Evolutionary conservation across 805 yeast genomes (phyloP).

Genomic region (Saccharomycopsis microspora): DNA sequence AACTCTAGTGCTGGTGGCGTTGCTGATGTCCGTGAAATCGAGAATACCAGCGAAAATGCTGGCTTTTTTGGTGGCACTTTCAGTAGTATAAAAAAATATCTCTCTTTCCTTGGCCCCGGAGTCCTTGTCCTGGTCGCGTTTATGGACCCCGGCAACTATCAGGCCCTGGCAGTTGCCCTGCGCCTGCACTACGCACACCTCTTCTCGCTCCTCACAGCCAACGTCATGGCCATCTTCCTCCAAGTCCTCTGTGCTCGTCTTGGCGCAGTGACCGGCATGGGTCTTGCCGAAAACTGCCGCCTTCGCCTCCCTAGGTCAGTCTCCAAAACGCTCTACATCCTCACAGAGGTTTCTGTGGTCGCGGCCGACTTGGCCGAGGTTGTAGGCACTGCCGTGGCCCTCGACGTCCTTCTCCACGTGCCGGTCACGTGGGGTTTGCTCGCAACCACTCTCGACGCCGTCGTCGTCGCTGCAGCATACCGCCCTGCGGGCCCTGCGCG

Average conservation of each 20-base stretch:
- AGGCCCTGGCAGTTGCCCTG: slow-evolving; percentile 88
- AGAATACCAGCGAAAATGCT: no score
- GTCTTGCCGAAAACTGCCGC: slow-evolving; percentile 79
- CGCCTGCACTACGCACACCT: slow-evolving; percentile 69
- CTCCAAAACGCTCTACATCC: slow-evolving; percentile 39
- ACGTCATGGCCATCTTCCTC: slow-evolving; percentile 75
- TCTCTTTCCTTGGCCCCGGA: slow-evolving; percentile 83
- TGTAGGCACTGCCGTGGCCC: slow-evolving; percentile 92
- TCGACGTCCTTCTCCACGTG: slow-evolving; percentile 68
- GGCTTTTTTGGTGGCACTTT: no score
- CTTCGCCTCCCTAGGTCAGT: slow-evolving; percentile 54
- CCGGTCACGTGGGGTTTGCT: slow-evolving; percentile 81
- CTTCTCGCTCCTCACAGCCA: slow-evolving; percentile 69
- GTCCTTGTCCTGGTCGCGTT: slow-evolving; percentile 90
- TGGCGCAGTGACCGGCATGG: slow-evolving; percentile 91
- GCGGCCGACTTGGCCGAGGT: slow-evolving; percentile 97
- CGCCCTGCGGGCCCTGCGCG: slow-evolving; percentile 74
- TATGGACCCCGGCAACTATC: slow-evolving; percentile 96
- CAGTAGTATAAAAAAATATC: slow-evolving; percentile 31
- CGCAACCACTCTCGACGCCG: slow-evolving; percentile 75
- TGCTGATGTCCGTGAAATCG: no score
- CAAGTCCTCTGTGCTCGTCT: slow-evolving; percentile 79
- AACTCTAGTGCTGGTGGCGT: slow-evolving; percentile 16
- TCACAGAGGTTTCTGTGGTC: slow-evolving; percentile 85
- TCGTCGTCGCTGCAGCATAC: slow-evolving; percentile 79